Base-by-base conservation (phyloP, 257 asterid genomes). In the Nicotiana undulata region DNA sequence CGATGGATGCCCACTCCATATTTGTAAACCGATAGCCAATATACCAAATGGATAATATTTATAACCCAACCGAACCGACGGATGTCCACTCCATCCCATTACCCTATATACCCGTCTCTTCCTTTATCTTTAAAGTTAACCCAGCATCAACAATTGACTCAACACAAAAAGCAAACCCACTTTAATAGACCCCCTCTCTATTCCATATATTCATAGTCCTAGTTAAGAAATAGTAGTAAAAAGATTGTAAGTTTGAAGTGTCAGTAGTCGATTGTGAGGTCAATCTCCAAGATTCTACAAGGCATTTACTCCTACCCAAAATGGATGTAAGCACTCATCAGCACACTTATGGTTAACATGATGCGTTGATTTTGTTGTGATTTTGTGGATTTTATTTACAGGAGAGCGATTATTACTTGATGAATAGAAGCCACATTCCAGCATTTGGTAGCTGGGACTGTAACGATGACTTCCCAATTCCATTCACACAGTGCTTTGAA, bases 371-470 rank as follows among this genome's bases (percentile, higher is more conserved):
- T 28, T 64, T 63, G 29, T 6, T 63, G 26, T 9, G 29, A 6
- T 13, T 18, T 65, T 64, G 6, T 29, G 1, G 55, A 3, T 0
- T 17, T 2, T 6, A 31, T 64, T 66, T 66, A n/a, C 11, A 80
- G 82, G 78, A 52, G 74, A 63, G 66, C 55, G 24, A 80, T 8
- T 78, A 67, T 67, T 67, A 24, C 75, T 80, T 74, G 5, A 17
- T 9, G 51, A 28, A 24, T 84, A 89, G 90, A 89, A 88, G 91
- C 40, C 94, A 88, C 59, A 90, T 93, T 10, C 98, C 96, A 3
- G 96, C 94, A 18, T 93, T 93, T 83, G 98, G 98, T 56, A 92
- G 93, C 93, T 93, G 98, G 97, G 97, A 93, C 61, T 88, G 92
- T 85, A 79, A 89, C 49, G 84, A 86, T 2, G 90, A 86, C 52